Base-by-base conservation (phyloP, 495 filamentous ascomycete genomes). In the Parmelia sp. region DNA sequence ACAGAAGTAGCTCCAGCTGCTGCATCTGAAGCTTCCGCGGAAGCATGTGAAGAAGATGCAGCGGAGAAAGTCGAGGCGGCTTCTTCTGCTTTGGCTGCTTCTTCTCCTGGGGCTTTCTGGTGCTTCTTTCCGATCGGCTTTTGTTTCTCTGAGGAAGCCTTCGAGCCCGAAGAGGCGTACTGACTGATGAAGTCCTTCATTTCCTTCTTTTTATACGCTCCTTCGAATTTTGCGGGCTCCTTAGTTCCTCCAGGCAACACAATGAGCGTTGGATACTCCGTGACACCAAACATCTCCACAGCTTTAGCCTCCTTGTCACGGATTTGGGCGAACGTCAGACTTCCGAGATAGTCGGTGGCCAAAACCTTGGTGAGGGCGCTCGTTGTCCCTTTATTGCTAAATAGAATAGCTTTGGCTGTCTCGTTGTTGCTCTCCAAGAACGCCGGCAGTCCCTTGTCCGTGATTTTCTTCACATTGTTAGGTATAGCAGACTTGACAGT, bases 381-480 rank as follows among this genome's bases (percentile, higher is more conserved):
- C 0, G 89, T 92, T 19, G 88, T 88, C 1, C 92, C 93, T 76
- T 97, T 97, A 64, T 96, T 90, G 3, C 89, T 96, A 76, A 99
- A 97, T 17, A 97, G 79, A 49, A 99, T 86, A 7, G 90, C 92
- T 78, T 96, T 97, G 42, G 90, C 83, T 8, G 83, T 82, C 45
- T 89, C 85, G 63, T 90, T 88, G 51, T 86, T 84, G 67, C 86
- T 82, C 27, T 80, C 77, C 47, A 97, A 75, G 84, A 90, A 97
- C 25, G 80, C 80, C 63, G 92, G 86, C 56, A 96, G 71, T 42
- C 88, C 88, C 75, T 88, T 88, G 75, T 95, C 90, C 31, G 86
- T 86, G 10, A 96, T 77, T 62, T 82, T 83, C 74, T 88, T 90
- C 33, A 97, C 93, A 66, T 92, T 87, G 73, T 97, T 97, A 63